Percentiles rank a stretch among this genome's conserved stretches.
Conservation (phyloP, 129 eudicot species). For the Arctium lappa region DNA sequence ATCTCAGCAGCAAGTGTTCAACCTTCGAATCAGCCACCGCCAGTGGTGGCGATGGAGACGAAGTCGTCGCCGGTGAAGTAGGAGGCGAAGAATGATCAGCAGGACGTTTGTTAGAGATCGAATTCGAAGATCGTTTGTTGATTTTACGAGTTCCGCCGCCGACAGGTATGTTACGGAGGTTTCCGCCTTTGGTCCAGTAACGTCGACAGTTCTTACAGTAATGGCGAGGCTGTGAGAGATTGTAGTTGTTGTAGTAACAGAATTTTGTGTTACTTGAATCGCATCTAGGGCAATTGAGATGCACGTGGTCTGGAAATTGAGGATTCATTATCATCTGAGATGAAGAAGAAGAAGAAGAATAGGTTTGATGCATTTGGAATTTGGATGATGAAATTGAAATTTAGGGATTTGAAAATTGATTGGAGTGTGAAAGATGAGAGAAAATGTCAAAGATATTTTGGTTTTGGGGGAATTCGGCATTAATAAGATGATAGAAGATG, state of each 20-base stretch:
- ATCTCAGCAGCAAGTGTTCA: slow-evolving; percentile 2
- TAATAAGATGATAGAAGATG: neutral
- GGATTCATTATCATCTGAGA: neutral
- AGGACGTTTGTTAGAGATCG: slow-evolving; percentile 1
- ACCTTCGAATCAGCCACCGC: slow-evolving; percentile 1
- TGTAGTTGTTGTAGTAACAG: slow-evolving; percentile 45
- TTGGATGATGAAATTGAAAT: neutral
- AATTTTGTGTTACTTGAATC: slow-evolving; percentile 41
- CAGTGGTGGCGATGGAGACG: neutral
- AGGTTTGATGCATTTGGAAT: slow-evolving; percentile 19
- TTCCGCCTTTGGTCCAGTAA: slow-evolving; percentile 45
- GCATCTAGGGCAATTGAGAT: slow-evolving; percentile 44
- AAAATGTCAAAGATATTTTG: slow-evolving; percentile 6
- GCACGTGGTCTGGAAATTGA: slow-evolving; percentile 35
- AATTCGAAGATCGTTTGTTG: slow-evolving; percentile 21
- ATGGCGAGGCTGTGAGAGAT: slow-evolving; percentile 38
- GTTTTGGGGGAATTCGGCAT: neutral
- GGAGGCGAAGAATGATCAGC: neutral
- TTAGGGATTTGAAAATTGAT: neutral
- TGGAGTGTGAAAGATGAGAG: neutral
- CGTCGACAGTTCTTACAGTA: slow-evolving; percentile 36
- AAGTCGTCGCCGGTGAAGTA: slow-evolving; percentile 1
- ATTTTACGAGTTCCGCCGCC: slow-evolving; percentile 32
- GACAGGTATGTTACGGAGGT: slow-evolving; percentile 37
- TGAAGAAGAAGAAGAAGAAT: neutral